Base-by-base conservation (phyloP, 169 alveolate species). In the Ichthyophthirius multifiliis region DNA sequence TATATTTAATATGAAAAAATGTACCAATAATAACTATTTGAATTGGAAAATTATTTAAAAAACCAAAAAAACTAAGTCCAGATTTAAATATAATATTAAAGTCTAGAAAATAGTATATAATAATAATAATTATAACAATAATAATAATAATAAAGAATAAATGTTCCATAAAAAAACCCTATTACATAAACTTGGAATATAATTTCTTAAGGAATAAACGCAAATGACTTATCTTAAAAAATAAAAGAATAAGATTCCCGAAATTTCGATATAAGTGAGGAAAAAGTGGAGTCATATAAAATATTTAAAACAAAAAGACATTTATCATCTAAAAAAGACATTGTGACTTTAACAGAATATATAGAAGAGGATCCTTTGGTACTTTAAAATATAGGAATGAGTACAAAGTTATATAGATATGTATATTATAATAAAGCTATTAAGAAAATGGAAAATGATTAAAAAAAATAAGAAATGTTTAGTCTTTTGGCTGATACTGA, bases 371-470 rank as follows among this genome's bases (percentile, higher is more conserved):
- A 89, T 65, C 97, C 97, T 9, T 76, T 93, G n/a, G 85, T 93
- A 47, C 35, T 93, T 31, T 83, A 92, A 35, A 89, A 93, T 82
- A 85, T 92, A 71, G 97, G 97, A 43, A 93, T 93, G 97, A 94
- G 93, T 6, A 73, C 85, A 64, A 88, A 90, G 74, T 78, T 90
- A 37, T 85, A 89, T 20, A 86, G 92, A 76, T 91, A 91, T 85
- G 88, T 90, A 27, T 93, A 93, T 81, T 55, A 91, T 46, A 79
- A 85, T 34, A 77, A 82, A 64, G 35, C 74, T 6, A 23, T 86
- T 34, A 78, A 65, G 20, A 78, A 75, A 41, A 62, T 62, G 5
- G 74, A 43, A 39, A 71, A 62, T 48, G 75, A 76, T 41, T 39
- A 62, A 0, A 65, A 75, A 12, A 76, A 76, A 15, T 76, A 62